These are phyloP conservation scores for Colletotrichum trifolii DNA, from an alignment of 2,329 filamentous ascomycete species.

Conservation along the genomic window DNA sequence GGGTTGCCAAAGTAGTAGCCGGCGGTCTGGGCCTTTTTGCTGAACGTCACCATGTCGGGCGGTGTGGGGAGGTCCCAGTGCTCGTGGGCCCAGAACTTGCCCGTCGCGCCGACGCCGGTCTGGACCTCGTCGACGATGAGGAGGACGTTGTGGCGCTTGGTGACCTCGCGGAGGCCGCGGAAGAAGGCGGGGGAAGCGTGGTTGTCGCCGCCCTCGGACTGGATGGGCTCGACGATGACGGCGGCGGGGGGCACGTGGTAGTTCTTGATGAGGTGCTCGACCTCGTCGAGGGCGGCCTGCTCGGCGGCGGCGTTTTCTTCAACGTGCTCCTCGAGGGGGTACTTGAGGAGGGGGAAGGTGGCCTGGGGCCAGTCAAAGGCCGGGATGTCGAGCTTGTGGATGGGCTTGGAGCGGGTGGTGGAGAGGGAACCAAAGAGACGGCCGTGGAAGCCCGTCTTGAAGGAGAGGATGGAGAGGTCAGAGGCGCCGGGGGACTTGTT, in stretches of 20 bases:
- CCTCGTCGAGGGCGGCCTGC: constrained; percentile 82
- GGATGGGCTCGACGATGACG: constrained; percentile 88
- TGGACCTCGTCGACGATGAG: constrained; percentile 96
- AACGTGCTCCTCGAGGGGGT: constrained; percentile 83
- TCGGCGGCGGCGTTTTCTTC: constrained; percentile 87
- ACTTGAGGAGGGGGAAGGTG: constrained; percentile 85
- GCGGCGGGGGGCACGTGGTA: constrained; percentile 85
- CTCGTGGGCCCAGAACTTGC: constrained; percentile 96
- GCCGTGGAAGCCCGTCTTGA: constrained; percentile 90
- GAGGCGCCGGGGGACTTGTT: constrained; percentile 84
- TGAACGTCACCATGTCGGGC: constrained; percentile 95
- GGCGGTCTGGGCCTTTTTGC: constrained; percentile 93
- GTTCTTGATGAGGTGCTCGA: constrained; percentile 82
- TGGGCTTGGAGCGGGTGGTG: constrained; percentile 90
- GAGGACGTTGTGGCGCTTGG: constrained; percentile 79
- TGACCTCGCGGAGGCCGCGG: constrained; percentile 82
- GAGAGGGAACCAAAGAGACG: constrained; percentile 88
- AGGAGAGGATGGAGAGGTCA: constrained; percentile 84
- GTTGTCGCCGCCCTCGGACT: constrained; percentile 95
- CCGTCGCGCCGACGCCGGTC: constrained; percentile 91
- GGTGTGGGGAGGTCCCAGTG: constrained; percentile 86
- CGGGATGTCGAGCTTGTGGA: constrained; percentile 95
- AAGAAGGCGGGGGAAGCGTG: constrained; percentile 91
- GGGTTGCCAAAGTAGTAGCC: constrained; percentile 91
- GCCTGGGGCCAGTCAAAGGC: constrained; percentile 96